phyloP scores from a whole-genome alignment of 352 stramenopile genomes.

The Pythium oligandrum region DNA sequence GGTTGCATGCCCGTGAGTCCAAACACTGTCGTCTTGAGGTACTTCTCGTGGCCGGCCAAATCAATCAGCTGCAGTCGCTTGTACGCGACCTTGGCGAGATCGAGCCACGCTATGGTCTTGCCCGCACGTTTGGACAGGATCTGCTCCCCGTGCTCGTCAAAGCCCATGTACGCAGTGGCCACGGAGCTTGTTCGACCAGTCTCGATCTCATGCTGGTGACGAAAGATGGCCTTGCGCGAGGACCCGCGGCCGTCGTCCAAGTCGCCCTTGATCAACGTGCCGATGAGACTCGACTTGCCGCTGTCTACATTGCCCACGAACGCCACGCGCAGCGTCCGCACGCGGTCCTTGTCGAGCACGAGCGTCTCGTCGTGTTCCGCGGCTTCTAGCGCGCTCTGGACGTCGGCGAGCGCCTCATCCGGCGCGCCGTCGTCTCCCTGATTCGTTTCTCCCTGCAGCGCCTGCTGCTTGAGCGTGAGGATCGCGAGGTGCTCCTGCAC shows the following conservation, averaged over 20 bases:
- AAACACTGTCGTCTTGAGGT: conserved; percentile 99
- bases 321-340: conserved; percentile 79
- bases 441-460: neutral
- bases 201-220: conserved; percentile 83
- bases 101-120: conserved; percentile 74
- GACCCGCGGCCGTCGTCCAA: conserved; percentile 95
- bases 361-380: conserved; percentile 6
- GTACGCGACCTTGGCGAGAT: conserved; percentile 71
- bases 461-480: conserved; percentile 21
- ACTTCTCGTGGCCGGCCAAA: conserved; percentile 95
- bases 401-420: neutral
- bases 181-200: conserved; percentile 82
- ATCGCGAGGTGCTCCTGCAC: conserved; percentile 23
- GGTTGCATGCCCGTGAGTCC: conserved; percentile 96
- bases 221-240: conserved; percentile 79
- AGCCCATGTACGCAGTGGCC: conserved; percentile 79
- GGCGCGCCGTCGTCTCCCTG: neutral
- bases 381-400: neutral
- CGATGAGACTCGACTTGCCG: conserved; percentile 92
- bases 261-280: conserved; percentile 92
- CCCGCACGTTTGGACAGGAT: conserved; percentile 71
- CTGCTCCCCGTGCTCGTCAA: conserved; percentile 67
- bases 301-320: conserved; percentile 92
- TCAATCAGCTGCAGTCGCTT: conserved; percentile 88
- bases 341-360: conserved; percentile 26